Percentiles rank a stretch among this genome's conserved stretches.
These are phyloP conservation scores for Saksenaea vasiformis DNA, from an alignment of 371 early-diverging fungal genomes.

Conservation along the genomic window DNA sequence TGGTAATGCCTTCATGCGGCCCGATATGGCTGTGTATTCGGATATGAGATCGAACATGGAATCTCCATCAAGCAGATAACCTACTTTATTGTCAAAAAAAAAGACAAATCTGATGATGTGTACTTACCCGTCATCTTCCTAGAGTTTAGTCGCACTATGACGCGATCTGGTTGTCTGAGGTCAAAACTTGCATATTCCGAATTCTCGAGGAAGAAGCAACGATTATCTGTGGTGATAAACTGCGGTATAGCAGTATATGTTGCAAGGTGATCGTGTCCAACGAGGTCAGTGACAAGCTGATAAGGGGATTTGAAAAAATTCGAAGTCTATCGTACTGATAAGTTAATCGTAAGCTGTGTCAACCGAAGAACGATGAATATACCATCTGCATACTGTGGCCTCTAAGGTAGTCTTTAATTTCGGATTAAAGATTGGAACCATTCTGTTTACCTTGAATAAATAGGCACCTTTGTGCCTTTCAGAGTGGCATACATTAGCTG, in stretches of 20 bases:
- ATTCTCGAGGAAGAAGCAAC: constrained; percentile 51
- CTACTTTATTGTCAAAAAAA: constrained; percentile 6
- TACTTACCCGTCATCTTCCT: constrained; percentile 21
- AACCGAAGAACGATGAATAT: neutral
- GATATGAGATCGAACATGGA: constrained; percentile 46
- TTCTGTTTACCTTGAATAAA: constrained; percentile 10
- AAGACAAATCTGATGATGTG: neutral
- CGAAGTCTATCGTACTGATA: neutral
- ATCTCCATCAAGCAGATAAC: constrained; percentile 43
- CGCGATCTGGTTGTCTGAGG: constrained; percentile 37
- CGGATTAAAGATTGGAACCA: neutral
- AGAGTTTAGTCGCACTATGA: constrained; percentile 39
- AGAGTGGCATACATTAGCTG: constrained; percentile 35
- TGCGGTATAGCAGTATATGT: constrained; percentile 52
- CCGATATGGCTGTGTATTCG: constrained; percentile 48
- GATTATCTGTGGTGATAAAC: constrained; percentile 47
- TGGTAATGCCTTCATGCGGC: constrained; percentile 51
- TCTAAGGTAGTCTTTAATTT: neutral
- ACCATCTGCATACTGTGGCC: neutral
- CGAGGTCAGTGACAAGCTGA: constrained; percentile 11
- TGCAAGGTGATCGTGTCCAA: constrained; percentile 28
- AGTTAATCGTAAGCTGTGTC: neutral
- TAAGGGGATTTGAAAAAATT: neutral
- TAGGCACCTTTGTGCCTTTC: constrained; percentile 52
- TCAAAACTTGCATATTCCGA: constrained; percentile 55